Percentiles rank a stretch among this genome's conserved stretches.
Conservation (phyloP, 2,329 filamentous ascomycete genomes). For the Pyrenophora seminiperda region DNA sequence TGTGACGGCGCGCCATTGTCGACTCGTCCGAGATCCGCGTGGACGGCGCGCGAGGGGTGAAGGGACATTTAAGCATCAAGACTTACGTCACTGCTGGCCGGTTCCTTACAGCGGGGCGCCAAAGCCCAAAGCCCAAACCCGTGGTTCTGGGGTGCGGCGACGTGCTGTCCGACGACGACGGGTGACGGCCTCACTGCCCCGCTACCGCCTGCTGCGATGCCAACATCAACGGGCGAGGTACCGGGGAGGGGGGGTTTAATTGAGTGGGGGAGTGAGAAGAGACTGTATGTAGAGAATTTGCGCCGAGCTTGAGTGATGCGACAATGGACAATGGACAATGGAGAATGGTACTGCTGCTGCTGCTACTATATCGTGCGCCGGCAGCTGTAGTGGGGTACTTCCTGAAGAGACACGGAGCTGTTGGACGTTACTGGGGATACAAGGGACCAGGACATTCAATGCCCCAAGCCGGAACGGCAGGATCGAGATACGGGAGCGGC, state of each 20-base stretch:
- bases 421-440: neutral
- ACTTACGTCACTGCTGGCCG: constrained; percentile 16
- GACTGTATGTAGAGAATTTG: neutral
- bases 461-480: neutral
- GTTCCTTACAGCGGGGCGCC: constrained; percentile 12
- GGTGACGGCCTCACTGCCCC: constrained; percentile 17
- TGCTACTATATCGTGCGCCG: neutral
- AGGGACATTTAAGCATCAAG: neutral
- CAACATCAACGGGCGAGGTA: constrained; percentile 15
- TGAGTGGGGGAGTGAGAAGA: neutral
- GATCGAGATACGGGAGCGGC: neutral
- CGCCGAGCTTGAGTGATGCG: constrained; percentile 9
- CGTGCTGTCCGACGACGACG: constrained; percentile 4
- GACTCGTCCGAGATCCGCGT: no score
- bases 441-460: neutral
- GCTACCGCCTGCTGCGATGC: constrained; percentile 18
- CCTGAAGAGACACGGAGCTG: constrained; percentile 1
- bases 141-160: constrained; percentile 14
- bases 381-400: constrained; percentile 12
- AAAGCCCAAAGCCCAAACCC: no score
- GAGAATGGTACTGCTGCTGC: neutral
- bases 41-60: neutral
- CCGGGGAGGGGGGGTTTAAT: neutral
- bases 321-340: constrained; percentile 2
- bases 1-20: constrained; percentile 3